Conservation (phyloP, 805 yeast species). For the Scheffersomyces lignosus region DNA sequence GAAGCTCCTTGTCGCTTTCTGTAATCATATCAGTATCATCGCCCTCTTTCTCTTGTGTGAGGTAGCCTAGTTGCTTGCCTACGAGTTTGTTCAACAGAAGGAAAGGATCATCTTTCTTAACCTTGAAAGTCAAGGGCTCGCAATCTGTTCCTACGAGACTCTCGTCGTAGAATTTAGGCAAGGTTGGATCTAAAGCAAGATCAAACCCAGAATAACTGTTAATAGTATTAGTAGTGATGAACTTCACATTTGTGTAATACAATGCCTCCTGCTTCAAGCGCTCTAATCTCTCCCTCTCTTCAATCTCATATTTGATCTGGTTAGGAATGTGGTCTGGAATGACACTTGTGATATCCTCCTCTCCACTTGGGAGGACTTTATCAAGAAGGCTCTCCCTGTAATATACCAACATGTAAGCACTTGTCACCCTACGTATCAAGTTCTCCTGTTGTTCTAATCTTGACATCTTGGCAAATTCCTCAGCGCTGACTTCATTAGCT, state of each 20-base stretch:
- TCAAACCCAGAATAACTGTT: conserved; percentile 71
- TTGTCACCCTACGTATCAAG: conserved; percentile 74
- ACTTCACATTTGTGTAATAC: conserved; percentile 47
- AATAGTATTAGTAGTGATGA: conserved; percentile 57
- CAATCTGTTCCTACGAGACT: conserved; percentile 48
- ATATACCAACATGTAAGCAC: conserved; percentile 97
- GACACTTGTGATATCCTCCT: conserved; percentile 37
- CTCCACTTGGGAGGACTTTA: conserved; percentile 60
- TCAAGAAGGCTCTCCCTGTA: conserved; percentile 62
- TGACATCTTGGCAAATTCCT: conserved; percentile 50
- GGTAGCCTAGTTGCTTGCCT: conserved; percentile 42
- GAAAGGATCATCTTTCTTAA: conserved; percentile 57
- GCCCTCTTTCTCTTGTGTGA: no score
- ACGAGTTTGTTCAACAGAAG: conserved; percentile 51
- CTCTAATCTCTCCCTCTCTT: conserved; percentile 53
- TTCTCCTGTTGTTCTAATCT: conserved; percentile 64
- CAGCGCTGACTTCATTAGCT: conserved; percentile 56
- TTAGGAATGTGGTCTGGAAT: conserved; percentile 67
- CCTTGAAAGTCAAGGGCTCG: conserved; percentile 49
- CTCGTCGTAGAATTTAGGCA: conserved; percentile 45
- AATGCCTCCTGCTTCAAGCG: conserved; percentile 66
- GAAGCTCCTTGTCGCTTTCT: conserved; percentile 12
- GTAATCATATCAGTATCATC: conserved; percentile 10
- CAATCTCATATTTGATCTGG: conserved; percentile 63
- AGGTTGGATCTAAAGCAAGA: conserved; percentile 61